Conservation (phyloP, 2,329 filamentous ascomycete genomes). For the Alternaria ethzedia region DNA sequence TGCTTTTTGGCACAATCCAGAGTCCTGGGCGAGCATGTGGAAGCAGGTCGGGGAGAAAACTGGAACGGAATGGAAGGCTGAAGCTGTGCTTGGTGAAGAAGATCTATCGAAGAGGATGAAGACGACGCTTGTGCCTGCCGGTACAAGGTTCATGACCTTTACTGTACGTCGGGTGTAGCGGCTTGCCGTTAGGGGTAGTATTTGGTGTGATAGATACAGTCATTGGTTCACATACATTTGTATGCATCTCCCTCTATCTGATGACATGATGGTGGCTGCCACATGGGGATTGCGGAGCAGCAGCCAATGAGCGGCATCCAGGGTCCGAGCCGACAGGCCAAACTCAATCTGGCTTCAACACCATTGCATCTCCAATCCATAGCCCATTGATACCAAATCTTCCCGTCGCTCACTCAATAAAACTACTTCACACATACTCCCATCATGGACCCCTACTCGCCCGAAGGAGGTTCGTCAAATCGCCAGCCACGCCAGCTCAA, state of each 20-base stretch:
- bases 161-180: slow-evolving; percentile 30
- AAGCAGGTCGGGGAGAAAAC: slow-evolving; percentile 48
- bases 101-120: slow-evolving; percentile 29
- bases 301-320: slow-evolving; percentile 29
- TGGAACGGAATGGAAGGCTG: slow-evolving; percentile 45
- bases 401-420: slow-evolving; percentile 1
- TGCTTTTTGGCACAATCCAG: slow-evolving; percentile 48
- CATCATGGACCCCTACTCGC: slow-evolving; percentile 64
- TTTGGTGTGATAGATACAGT: neutral
- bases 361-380: slow-evolving; percentile 12
- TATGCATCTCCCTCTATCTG: neutral
- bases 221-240: neutral
- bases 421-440: neutral
- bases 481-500: neutral
- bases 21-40: slow-evolving; percentile 49
- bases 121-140: slow-evolving; percentile 27
- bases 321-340: slow-evolving; percentile 37
- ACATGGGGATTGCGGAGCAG: neutral
- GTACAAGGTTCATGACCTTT: slow-evolving; percentile 35
- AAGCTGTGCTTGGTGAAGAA: slow-evolving; percentile 35
- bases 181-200: too few relatives aligned
- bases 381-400: slow-evolving; percentile 8
- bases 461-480: slow-evolving; percentile 63
- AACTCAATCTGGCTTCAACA: slow-evolving; percentile 44
- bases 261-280: neutral